These are phyloP conservation scores for Wallacemonas collosoma DNA, from an alignment of 208 protist genomes.

Conservation along the genomic window DNA sequence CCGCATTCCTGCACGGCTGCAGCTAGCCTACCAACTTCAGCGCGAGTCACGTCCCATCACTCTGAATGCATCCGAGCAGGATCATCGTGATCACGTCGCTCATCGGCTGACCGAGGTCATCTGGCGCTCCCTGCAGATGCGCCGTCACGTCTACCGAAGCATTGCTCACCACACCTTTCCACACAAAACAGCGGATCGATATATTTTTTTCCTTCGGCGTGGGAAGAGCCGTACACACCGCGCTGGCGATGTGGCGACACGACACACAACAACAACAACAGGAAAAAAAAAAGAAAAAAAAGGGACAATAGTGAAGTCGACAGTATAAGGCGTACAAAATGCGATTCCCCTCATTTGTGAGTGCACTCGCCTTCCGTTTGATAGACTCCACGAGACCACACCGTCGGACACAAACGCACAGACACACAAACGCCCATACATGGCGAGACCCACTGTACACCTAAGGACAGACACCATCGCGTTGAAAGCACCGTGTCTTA, in stretches of 20 bases:
- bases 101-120: constrained; percentile 34
- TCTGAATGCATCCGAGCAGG: constrained; percentile 34
- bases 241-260: too few relatives aligned
- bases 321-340: too few relatives aligned
- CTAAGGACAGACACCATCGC: neutral
- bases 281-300: neutral
- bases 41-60: constrained; percentile 37
- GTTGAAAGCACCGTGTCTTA: neutral
- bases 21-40: constrained; percentile 32
- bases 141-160: constrained; percentile 22
- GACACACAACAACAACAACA: constrained; percentile 9
- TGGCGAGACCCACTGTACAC: too few relatives aligned
- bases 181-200: too few relatives aligned
- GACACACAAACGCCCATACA: too few relatives aligned
- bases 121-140: constrained; percentile 22
- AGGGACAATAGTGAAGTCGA: too few relatives aligned
- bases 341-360: too few relatives aligned
- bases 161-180: neutral
- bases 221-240: too few relatives aligned
- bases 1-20: constrained; percentile 31
- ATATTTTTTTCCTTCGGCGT: neutral
- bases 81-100: constrained; percentile 37
- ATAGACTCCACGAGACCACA: too few relatives aligned
- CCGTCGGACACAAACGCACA: too few relatives aligned
- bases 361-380: too few relatives aligned